Evolutionary conservation across 257 asterid genomes (phyloP).

Genomic region (Primulina eburnea): DNA sequence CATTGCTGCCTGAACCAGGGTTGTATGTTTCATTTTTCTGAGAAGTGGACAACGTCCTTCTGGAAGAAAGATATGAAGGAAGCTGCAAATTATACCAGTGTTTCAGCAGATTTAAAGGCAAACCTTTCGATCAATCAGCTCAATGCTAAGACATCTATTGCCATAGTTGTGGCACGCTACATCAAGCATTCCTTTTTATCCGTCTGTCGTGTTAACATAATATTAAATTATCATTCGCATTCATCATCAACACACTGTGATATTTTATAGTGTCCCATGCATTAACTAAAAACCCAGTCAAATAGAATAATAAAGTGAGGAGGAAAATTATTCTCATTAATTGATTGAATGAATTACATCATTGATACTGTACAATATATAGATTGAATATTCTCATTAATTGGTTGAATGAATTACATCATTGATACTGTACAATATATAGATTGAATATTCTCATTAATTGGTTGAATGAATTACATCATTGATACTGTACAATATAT

Average conservation of each 20-base stretch:
- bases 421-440: too few relatives aligned
- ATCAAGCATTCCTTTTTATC: too few relatives aligned
- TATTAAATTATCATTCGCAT: background rate
- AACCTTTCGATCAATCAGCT: background rate
- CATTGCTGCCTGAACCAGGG: conserved; percentile 38
- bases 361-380: too few relatives aligned
- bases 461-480: too few relatives aligned
- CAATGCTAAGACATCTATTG: background rate
- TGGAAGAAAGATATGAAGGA: conserved; percentile 79
- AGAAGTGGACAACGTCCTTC: conserved; percentile 66
- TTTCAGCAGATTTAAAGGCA: conserved; percentile 15
- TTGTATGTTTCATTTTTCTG: conserved; percentile 44
- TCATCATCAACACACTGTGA: background rate
- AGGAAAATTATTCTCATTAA: too few relatives aligned
- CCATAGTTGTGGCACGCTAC: background rate
- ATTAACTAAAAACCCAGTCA: background rate
- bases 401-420: too few relatives aligned
- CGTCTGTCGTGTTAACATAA: background rate
- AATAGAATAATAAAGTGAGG: too few relatives aligned
- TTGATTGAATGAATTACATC: too few relatives aligned
- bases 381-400: too few relatives aligned
- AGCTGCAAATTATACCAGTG: conserved; percentile 47
- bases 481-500: too few relatives aligned
- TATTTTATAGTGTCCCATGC: background rate
- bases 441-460: too few relatives aligned